Conservation (phyloP, 495 filamentous ascomycete genomes). For the Mytilinidion resinicola region DNA sequence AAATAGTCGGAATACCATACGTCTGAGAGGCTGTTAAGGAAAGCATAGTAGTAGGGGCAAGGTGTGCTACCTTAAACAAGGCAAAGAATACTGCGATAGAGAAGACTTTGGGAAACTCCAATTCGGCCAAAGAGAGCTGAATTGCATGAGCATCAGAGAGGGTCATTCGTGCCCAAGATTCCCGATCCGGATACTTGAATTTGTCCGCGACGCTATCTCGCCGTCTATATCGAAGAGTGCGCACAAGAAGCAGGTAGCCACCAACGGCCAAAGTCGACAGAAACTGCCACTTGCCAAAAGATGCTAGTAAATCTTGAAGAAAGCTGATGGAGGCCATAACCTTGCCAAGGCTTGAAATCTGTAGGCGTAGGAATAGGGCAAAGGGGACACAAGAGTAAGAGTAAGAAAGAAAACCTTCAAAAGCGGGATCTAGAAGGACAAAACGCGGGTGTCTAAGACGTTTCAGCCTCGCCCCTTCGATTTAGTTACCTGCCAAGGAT, state of each 20-base stretch:
- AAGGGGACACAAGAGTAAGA: no score
- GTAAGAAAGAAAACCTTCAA: no score
- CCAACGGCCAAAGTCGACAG: background rate
- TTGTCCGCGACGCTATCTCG: background rate
- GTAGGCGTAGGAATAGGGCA: no score
- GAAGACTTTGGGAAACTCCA: constrained; percentile 32
- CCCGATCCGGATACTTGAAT: background rate
- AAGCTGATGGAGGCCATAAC: background rate
- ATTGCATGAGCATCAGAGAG: constrained; percentile 30
- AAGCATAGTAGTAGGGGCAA: constrained; percentile 16
- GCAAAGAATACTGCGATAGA: constrained; percentile 25
- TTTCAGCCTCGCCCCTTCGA: no score
- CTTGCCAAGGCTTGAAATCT: background rate
- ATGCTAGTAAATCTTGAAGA: background rate
- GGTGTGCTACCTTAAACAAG: constrained; percentile 31
- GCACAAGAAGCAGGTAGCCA: background rate
- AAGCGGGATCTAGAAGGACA: no score
- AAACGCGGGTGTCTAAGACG: no score
- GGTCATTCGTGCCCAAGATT: constrained; percentile 20
- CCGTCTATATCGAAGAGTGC: constrained; percentile 1
- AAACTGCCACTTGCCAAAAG: background rate
- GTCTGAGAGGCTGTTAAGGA: constrained; percentile 43
- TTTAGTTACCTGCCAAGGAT: no score
- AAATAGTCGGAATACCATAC: constrained; percentile 61
- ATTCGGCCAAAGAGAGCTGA: constrained; percentile 23